Evolutionary conservation across 495 filamentous ascomycete species (phyloP).

Genomic region (Chaetomidium leptoderma): DNA sequence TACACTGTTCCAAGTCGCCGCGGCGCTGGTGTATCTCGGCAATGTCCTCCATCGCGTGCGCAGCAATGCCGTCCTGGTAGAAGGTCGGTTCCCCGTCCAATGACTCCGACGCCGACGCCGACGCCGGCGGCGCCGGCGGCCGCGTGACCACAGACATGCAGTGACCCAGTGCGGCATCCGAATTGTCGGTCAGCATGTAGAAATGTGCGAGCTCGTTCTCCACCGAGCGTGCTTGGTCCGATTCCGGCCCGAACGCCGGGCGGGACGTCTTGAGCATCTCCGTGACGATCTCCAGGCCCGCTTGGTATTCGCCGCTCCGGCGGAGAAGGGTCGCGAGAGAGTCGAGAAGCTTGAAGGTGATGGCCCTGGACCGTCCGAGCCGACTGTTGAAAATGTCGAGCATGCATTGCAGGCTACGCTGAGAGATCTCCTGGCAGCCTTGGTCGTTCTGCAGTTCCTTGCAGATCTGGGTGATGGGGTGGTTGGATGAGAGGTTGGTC

Average conservation of each 20-base stretch:
- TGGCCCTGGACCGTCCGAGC: conserved; percentile 27
- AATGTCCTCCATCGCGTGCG: conserved; percentile 35
- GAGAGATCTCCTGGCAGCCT: conserved; percentile 32
- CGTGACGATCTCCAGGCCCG: conserved; percentile 29
- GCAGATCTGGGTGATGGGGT: conserved; percentile 31
- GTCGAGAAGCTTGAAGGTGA: conserved; percentile 34
- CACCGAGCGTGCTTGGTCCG: conserved; percentile 27
- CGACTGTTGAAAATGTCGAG: conserved; percentile 33
- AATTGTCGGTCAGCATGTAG: conserved; percentile 29
- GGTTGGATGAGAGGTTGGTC: conserved; percentile 25
- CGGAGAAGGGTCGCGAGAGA: conserved; percentile 34
- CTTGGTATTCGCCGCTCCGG: conserved; percentile 30
- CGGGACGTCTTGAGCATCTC: conserved; percentile 28
- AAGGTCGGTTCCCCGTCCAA: conserved; percentile 16
- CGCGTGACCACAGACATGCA: conserved; percentile 31
- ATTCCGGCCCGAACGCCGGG: conserved; percentile 26
- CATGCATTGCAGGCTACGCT: conserved; percentile 32
- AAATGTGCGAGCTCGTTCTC: conserved; percentile 34
- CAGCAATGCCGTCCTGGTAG: conserved; percentile 31
- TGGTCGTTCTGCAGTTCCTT: conserved; percentile 28
- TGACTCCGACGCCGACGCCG: not conserved
- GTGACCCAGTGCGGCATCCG: conserved; percentile 26
- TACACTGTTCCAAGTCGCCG: conserved; percentile 27
- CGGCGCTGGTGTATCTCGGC: conserved; percentile 31
- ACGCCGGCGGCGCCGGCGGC: conserved; percentile 5